Conservation (phyloP, 1,139 yeast genomes). For the Debaryomycetaceae sp. region DNA sequence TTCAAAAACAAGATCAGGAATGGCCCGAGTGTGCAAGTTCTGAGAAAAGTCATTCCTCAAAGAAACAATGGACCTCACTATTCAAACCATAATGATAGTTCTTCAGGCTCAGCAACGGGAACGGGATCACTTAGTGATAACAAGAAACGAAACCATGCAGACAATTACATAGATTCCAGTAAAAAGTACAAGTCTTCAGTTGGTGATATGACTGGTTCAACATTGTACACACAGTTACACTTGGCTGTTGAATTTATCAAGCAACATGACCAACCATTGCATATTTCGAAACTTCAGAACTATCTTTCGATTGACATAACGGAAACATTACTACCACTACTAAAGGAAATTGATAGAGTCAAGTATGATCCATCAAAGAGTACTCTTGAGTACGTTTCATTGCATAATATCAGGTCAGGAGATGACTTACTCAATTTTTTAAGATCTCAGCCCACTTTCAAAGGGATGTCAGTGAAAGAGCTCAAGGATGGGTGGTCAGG, state of each 20-base stretch:
- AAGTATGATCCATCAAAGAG: slow-evolving; percentile 55
- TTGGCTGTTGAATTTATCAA: slow-evolving; percentile 87
- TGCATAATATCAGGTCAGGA: slow-evolving; percentile 80
- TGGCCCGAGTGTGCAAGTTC: slow-evolving; percentile 43
- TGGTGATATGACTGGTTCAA: slow-evolving; percentile 47
- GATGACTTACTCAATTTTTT: slow-evolving; percentile 74
- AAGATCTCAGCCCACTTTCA: slow-evolving; percentile 80
- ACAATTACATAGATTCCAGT: slow-evolving; percentile 21
- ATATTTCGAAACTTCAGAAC: slow-evolving; percentile 56
- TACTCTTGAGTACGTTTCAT: slow-evolving; percentile 81
- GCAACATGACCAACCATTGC: slow-evolving; percentile 65
- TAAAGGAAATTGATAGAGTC: slow-evolving; percentile 75
- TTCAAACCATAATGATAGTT: not conserved
- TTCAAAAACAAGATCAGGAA: slow-evolving; percentile 47
- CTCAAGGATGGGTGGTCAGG: slow-evolving; percentile 96
- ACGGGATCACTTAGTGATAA: not conserved
- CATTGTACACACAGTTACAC: slow-evolving; percentile 74
- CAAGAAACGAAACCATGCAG: not conserved
- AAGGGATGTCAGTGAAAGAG: slow-evolving; percentile 85
- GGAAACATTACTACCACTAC: slow-evolving; percentile 59
- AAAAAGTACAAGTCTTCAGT: slow-evolving; percentile 33
- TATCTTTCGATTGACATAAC: slow-evolving; percentile 51
- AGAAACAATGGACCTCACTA: slow-evolving; percentile 2
- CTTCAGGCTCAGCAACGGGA: not conserved
- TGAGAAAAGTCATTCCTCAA: slow-evolving; percentile 22